Base-by-base conservation (phyloP, 1,139 yeast genomes). In the Wickerhamiella infanticola region DNA sequence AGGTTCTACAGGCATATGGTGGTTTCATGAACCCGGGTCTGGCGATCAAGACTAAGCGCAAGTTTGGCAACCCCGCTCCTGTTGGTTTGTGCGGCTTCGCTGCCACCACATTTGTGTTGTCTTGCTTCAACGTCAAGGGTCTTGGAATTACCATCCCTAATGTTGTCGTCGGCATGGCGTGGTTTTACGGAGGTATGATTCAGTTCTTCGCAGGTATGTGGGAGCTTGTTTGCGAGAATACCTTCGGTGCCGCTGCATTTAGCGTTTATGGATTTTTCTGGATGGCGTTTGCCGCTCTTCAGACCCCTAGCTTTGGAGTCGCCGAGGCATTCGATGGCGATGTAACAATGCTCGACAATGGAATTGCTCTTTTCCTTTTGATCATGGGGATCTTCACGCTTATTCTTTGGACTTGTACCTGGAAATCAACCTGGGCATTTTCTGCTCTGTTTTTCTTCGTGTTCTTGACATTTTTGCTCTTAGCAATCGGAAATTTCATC, bases 181-280 rank as follows among this genome's bases (percentile, higher is more conserved):
- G 75, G 58, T 85, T 85, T 63, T 85, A 85, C 63, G 95, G 95
- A 48, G 95, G 95, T 9, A 63, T 78, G 11, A 75, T 81, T 43
- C 94, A 84, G 62, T 63, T 72, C 65, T 57, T 71, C 23, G 90
- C 94, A 37, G 90, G 88, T 42, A 72, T 81, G 76, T 80, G 80
- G 73, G 86, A 79, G 60, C 69, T 81, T 62, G 61, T 61, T 0
- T 50, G 61, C 39, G 94, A 86, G 58, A 84, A 85, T 67, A 79
- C 95, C 47, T 86, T 85, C 69, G 95, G 94, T 77, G 95, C 85
- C 49, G 75, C 83, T 45, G 94, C 93, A 3, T 71, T 85, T 50
- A 66, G 79, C 26, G 80, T 93, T 4, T 86, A 60, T 59, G 95
- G 94, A 51, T 94, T 90, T 0, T 86, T 85, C 65, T 86, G 96